Conservation (phyloP, 805 yeast genomes). For the Priceomyces fermenticarens region DNA sequence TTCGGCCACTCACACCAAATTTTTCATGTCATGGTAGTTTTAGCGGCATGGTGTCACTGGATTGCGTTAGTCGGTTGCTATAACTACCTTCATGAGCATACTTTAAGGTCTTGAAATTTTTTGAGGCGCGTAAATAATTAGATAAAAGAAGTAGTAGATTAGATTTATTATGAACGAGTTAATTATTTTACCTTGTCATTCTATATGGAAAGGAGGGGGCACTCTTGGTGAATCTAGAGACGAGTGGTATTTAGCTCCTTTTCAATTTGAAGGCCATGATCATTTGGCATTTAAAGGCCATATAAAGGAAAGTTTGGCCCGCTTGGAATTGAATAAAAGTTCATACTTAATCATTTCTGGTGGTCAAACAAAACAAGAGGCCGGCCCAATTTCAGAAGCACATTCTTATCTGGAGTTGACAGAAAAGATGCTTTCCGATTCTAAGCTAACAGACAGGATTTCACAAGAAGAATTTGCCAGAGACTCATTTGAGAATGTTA, state of each 20-base stretch:
- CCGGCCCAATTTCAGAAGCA: conserved; percentile 60
- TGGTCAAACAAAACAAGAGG: conserved; percentile 62
- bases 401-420: conserved; percentile 53
- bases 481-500: conserved; percentile 76
- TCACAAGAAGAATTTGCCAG: conserved; percentile 68
- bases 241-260: conserved; percentile 68
- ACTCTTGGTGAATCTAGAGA: conserved; percentile 43
- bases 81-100: conserved; percentile 39
- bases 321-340: conserved; percentile 25
- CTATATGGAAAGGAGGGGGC: conserved; percentile 49
- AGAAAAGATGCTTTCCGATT: conserved; percentile 17
- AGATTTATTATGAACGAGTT: conserved; percentile 12
- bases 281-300: conserved; percentile 66
- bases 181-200: conserved; percentile 51
- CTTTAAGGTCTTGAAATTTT: not conserved
- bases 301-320: conserved; percentile 42
- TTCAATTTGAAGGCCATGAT: conserved; percentile 69
- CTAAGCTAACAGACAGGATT: conserved; percentile 23
- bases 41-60: conserved; percentile 76
- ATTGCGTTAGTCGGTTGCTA: conserved; percentile 59
- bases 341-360: conserved; percentile 54
- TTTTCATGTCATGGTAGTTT: conserved; percentile 73
- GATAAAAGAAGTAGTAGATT: not conserved
- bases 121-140: not conserved
- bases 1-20: conserved; percentile 85